phyloP scores from a whole-genome alignment of 2,329 filamentous ascomycete genomes.

The Fusarium longipes region DNA sequence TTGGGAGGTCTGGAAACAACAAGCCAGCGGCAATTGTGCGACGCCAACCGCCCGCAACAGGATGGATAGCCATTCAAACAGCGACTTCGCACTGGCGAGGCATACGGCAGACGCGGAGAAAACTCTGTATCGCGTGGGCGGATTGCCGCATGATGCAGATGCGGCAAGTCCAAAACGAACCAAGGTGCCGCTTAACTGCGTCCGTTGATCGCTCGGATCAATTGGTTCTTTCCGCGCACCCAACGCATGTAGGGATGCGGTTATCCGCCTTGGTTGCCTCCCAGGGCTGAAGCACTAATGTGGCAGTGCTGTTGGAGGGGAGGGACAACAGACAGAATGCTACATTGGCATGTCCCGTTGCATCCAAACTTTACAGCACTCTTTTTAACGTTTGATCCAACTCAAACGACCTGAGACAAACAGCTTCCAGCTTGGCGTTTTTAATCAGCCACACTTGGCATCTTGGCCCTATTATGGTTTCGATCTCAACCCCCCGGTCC shows the following conservation, averaged over 20 bases:
- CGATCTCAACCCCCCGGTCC: slow-evolving; percentile 6
- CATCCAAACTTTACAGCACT: slow-evolving; percentile 14
- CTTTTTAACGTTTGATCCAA: slow-evolving; percentile 18
- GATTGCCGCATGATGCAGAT: slow-evolving; percentile 39
- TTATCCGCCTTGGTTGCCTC: slow-evolving; percentile 24
- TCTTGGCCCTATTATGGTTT: background rate
- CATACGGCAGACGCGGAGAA: slow-evolving; percentile 31
- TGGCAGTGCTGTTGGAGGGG: slow-evolving; percentile 36
- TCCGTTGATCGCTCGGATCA: slow-evolving; percentile 43
- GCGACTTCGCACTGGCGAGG: slow-evolving; percentile 18
- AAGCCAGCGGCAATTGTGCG: slow-evolving; percentile 16
- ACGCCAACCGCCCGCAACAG: slow-evolving; percentile 18
- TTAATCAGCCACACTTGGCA: background rate
- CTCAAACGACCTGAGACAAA: slow-evolving; percentile 2
- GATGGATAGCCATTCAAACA: slow-evolving; percentile 23
- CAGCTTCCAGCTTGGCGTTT: slow-evolving; percentile 4
- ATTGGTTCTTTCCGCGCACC: slow-evolving; percentile 39
- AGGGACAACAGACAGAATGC: slow-evolving; percentile 26
- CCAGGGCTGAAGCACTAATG: slow-evolving; percentile 37
- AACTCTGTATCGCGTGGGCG: slow-evolving; percentile 34
- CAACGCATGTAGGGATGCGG: slow-evolving; percentile 25
- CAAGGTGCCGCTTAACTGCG: slow-evolving; percentile 28
- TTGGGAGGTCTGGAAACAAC: slow-evolving; percentile 22
- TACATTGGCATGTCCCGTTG: slow-evolving; percentile 21
- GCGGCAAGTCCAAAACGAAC: slow-evolving; percentile 38